These are phyloP conservation scores for Capsicum rhomboideum DNA, from an alignment of 257 asterid species.

Conservation along the genomic window DNA sequence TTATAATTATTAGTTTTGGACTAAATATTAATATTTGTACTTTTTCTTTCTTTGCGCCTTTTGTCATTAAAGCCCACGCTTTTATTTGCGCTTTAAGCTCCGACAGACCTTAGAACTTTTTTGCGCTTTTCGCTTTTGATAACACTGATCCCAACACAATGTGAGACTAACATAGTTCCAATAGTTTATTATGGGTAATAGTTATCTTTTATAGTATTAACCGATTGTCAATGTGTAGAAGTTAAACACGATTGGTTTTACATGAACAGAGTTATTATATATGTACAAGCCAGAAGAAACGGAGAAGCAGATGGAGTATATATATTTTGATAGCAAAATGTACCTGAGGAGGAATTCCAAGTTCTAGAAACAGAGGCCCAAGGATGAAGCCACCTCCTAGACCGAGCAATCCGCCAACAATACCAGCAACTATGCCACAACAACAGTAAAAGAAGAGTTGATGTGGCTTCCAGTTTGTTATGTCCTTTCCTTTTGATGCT, in stretches of 20 bases:
- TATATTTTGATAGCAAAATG: background rate
- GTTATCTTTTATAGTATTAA: background rate
- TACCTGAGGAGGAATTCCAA: conserved; percentile 39
- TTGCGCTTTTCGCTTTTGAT: too few relatives aligned
- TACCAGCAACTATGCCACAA: conserved; percentile 26
- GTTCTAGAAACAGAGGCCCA: conserved; percentile 29
- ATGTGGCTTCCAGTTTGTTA: conserved; percentile 22
- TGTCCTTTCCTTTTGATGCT: conserved; percentile 27
- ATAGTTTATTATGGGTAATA: background rate
- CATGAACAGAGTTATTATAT: background rate
- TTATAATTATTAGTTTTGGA: too few relatives aligned
- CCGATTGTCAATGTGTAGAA: background rate
- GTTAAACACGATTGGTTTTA: background rate
- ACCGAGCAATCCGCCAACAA: conserved; percentile 33
- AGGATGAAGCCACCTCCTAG: conserved; percentile 33
- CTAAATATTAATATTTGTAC: too few relatives aligned
- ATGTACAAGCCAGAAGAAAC: background rate
- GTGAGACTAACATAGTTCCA: background rate
- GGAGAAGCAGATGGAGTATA: background rate
- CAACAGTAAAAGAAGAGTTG: conserved; percentile 23
- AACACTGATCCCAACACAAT: too few relatives aligned
- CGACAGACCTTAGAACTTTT: too few relatives aligned
- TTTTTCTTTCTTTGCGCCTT: too few relatives aligned
- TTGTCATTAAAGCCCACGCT: too few relatives aligned
- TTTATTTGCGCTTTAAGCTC: too few relatives aligned